Evolutionary conservation across 2,329 filamentous ascomycete species (phyloP).

Genomic region (Cladophialophora carrionii): DNA sequence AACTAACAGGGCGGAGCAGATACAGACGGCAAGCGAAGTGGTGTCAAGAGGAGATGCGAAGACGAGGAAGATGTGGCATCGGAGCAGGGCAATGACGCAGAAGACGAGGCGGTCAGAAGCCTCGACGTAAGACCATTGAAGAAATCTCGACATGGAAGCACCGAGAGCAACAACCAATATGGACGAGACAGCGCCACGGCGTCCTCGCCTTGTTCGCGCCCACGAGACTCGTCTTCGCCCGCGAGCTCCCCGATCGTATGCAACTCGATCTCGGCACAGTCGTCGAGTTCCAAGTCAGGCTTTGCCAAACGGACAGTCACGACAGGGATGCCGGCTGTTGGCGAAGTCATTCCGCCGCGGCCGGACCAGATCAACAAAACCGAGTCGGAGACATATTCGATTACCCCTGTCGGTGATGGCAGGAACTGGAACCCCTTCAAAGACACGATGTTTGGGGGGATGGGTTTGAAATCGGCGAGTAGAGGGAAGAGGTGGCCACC

Average conservation of each 20-base stretch:
- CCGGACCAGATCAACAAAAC: constrained; percentile 8
- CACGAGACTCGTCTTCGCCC: too few relatives aligned
- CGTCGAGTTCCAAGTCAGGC: background rate
- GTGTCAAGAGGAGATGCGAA: background rate
- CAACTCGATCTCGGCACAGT: background rate
- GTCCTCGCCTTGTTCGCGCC: background rate
- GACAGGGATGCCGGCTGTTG: background rate
- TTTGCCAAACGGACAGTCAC: background rate
- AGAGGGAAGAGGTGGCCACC: background rate
- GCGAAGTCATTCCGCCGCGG: constrained; percentile 4
- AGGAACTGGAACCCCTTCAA: background rate
- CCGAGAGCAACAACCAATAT: background rate
- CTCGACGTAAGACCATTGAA: background rate
- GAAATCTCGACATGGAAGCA: background rate
- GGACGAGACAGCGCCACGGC: background rate
- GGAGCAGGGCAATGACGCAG: background rate
- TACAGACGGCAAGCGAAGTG: background rate
- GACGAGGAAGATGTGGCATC: background rate
- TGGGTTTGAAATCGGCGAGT: background rate
- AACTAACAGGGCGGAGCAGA: background rate
- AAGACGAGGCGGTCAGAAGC: background rate
- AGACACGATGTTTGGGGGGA: background rate
- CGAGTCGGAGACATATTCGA: background rate
- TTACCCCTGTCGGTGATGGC: background rate
- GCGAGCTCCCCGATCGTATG: too few relatives aligned